Conservation (phyloP, 257 asterid species). For the Hygrophila difformis region DNA sequence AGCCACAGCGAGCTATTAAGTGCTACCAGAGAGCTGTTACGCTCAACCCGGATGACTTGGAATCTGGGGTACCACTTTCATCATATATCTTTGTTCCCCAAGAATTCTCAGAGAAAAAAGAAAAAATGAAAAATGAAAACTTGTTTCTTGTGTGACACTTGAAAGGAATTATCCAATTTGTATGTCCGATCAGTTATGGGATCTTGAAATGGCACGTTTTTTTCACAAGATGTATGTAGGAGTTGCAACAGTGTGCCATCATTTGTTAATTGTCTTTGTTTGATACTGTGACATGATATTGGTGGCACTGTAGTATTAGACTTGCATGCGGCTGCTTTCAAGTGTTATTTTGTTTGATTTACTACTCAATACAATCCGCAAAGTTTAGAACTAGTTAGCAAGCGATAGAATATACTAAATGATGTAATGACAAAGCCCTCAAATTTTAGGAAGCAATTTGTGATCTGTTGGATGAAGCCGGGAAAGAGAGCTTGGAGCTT, state of each 20-base stretch:
- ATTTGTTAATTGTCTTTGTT: neutral
- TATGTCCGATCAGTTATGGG: neutral
- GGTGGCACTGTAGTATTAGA: neutral
- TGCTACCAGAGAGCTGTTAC: slow-evolving; percentile 87
- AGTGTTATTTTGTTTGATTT: no score
- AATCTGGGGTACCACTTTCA: slow-evolving; percentile 53
- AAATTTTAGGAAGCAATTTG: slow-evolving; percentile 65
- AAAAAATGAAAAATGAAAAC: no score
- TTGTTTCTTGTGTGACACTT: no score
- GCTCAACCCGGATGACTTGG: slow-evolving; percentile 77
- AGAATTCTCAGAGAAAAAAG: neutral
- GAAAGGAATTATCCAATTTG: neutral
- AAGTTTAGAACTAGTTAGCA: no score
- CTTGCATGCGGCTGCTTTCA: neutral
- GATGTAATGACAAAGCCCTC: no score
- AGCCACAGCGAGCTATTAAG: slow-evolving; percentile 80
- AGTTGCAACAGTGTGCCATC: neutral
- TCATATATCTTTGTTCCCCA: neutral
- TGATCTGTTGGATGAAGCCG: slow-evolving; percentile 58
- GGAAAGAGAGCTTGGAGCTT: slow-evolving; percentile 74
- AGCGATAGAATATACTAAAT: no score
- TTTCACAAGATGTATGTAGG: neutral
- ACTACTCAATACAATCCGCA: no score
- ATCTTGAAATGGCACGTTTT: slow-evolving; percentile 2
- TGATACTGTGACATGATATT: neutral